phyloP scores from a whole-genome alignment of 129 eudicot genomes.

The Mikania micrantha region DNA sequence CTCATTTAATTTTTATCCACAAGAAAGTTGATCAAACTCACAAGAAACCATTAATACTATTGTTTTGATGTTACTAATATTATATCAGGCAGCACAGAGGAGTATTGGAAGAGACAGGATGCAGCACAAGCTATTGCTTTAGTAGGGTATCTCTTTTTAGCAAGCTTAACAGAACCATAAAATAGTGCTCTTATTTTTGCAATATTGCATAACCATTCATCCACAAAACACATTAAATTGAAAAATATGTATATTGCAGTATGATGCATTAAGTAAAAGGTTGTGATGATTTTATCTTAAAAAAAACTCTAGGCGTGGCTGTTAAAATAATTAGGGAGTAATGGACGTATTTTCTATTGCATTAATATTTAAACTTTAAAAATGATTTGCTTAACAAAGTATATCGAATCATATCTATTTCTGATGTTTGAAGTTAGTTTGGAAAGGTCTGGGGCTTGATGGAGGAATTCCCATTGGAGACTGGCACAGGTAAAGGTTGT shows the following conservation, averaged over 20 bases:
- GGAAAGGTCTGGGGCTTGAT: slow-evolving; percentile 97
- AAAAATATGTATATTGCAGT: neutral
- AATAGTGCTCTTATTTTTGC: neutral
- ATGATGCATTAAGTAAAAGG: neutral
- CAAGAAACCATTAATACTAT: neutral
- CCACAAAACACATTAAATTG: neutral
- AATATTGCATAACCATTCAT: neutral
- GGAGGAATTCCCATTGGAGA: slow-evolving; percentile 68
- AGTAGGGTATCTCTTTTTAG: slow-evolving; percentile 52
- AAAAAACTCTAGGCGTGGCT: no score
- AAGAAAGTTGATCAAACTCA: neutral
- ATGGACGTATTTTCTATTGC: neutral
- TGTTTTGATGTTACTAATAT: slow-evolving; percentile 8
- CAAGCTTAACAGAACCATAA: slow-evolving; percentile 10
- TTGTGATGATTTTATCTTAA: no score
- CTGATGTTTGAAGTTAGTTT: slow-evolving; percentile 59
- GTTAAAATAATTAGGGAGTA: no score
- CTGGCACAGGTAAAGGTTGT: slow-evolving; percentile 66
- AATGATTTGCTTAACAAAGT: neutral
- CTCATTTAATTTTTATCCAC: slow-evolving; percentile 2
- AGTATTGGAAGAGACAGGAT: slow-evolving; percentile 93
- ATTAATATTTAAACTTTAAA: neutral
- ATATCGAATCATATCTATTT: neutral
- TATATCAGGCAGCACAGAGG: slow-evolving; percentile 79
- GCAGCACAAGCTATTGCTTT: slow-evolving; percentile 91